Base-by-base conservation (phyloP, 1,284 basidiomycete species). In the Kwoniella shivajii region DNA sequence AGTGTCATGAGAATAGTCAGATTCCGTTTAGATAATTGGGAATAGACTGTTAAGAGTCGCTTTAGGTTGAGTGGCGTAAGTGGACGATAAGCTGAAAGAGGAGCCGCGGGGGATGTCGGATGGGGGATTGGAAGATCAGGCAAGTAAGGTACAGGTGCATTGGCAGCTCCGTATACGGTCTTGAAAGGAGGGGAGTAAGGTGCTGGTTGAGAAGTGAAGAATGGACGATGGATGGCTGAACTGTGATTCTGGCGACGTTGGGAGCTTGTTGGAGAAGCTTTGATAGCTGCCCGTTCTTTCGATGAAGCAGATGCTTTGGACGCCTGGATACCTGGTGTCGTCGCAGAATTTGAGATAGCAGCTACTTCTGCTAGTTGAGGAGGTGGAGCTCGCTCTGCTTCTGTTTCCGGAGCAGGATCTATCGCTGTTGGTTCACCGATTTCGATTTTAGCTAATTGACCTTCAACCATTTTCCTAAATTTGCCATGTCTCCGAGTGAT, bases 1-100 rank as follows among this genome's bases (percentile, higher is more conserved):
- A 99, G 83, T 4, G 92, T 89, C 62, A 95, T 87, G 49, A 98
- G 83, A n/a, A 87, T 83, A 7, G 90, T 92, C 26, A 99, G 85
- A 9, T 88, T 88, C 4, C 88, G 83, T 75, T 99, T 99, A 26
- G 92, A 86, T 1, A 99, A 84, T 68, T 92, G 86, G 24, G 84
- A 82, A 77, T 98, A 99, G 37, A 88, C 74, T 56, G 82, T 83
- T 42, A 88, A 66, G 4, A 89, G 80, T 22, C 83, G 82, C 16
- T 78, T 75, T 3, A 85, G 80, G 0, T 85, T 86, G 24, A 86
- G 74, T 3, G 81, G 64, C 0, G 78, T 74, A 7, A 76, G 60
- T 0, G 79, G 74, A 53, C 71, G 71, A 63, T 78, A 80, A 2
- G 74, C 60, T 7, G 72, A 60, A n/a, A 73, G 34, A 20, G 73